A percentile compares a stretch with the other conserved stretches of the same genome.
Evolutionary conservation across 352 stramenopile species (phyloP).

Genomic region (Paralagenidium karlingii): DNA sequence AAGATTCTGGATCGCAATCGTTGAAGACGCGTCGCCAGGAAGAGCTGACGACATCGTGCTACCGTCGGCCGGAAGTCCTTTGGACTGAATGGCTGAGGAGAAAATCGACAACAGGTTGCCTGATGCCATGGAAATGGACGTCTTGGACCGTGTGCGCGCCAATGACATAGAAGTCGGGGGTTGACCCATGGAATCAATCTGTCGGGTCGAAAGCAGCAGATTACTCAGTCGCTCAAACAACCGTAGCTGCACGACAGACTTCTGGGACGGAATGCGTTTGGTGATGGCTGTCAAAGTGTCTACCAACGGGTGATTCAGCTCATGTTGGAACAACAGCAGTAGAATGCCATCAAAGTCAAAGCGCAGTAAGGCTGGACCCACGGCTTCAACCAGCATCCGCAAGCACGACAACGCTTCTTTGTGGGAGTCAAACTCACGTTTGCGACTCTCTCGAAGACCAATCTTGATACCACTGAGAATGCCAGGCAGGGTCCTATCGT

Average conservation of each 20-base stretch:
- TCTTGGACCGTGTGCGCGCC: constrained; percentile 50
- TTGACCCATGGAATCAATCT: constrained; percentile 26
- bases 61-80: constrained; percentile 12
- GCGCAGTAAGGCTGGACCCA: constrained; percentile 53
- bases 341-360: constrained; percentile 78
- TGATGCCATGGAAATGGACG: constrained; percentile 54
- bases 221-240: constrained; percentile 72
- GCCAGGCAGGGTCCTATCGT: constrained; percentile 62
- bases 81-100: constrained; percentile 32
- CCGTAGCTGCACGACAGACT: constrained; percentile 67
- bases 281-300: constrained; percentile 77
- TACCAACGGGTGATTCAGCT: constrained; percentile 65
- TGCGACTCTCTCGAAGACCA: constrained; percentile 56
- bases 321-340: constrained; percentile 67
- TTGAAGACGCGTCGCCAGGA: constrained; percentile 13
- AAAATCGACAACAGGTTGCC: constrained; percentile 62
- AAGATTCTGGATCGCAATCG: constrained; percentile 73
- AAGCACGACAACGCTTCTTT: constrained; percentile 72
- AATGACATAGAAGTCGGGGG: constrained; percentile 10
- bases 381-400: constrained; percentile 67
- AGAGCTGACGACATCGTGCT: constrained; percentile 22
- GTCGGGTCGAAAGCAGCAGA: constrained; percentile 38
- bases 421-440: constrained; percentile 76
- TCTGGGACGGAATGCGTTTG: constrained; percentile 70
- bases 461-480: constrained; percentile 84